Percentiles rank a stretch among this genome's conserved stretches.
These are phyloP conservation scores for Neopestalotiopsis sp. DNA, from an alignment of 2,329 filamentous ascomycete genomes.

Conservation along the genomic window DNA sequence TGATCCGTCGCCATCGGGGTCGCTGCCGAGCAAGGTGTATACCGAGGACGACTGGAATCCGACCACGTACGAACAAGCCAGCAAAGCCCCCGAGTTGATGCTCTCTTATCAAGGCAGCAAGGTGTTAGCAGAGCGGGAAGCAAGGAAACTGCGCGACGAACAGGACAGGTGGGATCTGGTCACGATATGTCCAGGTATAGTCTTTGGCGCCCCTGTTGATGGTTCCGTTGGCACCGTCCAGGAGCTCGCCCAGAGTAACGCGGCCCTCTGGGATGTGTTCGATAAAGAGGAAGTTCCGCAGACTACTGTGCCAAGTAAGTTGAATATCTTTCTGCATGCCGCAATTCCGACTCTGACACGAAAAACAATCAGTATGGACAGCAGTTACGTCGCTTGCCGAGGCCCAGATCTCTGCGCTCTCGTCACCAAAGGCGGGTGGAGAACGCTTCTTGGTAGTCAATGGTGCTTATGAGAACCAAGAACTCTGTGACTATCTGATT, in stretches of 20 bases:
- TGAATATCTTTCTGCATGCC: neutral
- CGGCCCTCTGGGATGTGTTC: neutral
- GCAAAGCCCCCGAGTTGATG: conserved; percentile 45
- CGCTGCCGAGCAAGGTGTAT: conserved; percentile 39
- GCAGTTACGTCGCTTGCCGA: conserved; percentile 13
- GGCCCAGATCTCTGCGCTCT: conserved; percentile 10
- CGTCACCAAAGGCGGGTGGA: neutral
- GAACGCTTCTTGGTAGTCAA: conserved; percentile 11
- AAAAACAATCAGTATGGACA: conserved; percentile 7
- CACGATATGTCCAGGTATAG: conserved; percentile 50
- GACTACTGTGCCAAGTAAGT: conserved; percentile 12
- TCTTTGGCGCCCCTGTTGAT: conserved; percentile 39
- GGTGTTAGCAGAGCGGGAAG: conserved; percentile 41
- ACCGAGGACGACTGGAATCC: conserved; percentile 64
- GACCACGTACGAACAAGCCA: conserved; percentile 55
- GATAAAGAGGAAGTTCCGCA: conserved; percentile 14
- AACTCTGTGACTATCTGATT: conserved; percentile 5
- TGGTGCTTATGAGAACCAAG: conserved; percentile 14
- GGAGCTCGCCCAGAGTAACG: conserved; percentile 14
- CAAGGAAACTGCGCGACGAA: conserved; percentile 41
- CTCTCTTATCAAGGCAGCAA: conserved; percentile 41
- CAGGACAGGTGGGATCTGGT: conserved; percentile 48
- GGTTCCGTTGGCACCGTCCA: neutral
- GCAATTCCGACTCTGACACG: neutral
- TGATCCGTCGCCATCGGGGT: conserved; percentile 55